phyloP scores from a whole-genome alignment of 202 grass and related monocot species.

The Eragrostis tef region DNA sequence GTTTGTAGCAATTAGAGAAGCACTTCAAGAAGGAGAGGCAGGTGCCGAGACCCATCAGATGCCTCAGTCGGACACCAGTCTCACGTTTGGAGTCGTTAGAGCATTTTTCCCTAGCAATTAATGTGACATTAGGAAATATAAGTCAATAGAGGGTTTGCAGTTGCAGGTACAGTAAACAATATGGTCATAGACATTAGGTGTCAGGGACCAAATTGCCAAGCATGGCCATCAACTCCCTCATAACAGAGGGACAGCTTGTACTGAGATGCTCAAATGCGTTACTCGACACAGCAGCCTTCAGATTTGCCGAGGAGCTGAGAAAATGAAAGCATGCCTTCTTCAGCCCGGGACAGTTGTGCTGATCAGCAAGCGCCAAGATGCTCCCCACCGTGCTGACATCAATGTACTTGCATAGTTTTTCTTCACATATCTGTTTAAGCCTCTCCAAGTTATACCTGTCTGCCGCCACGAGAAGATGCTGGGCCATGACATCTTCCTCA shows the following conservation, averaged over 20 bases:
- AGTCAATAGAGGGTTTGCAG: too few relatives aligned
- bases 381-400: not conserved
- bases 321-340: not conserved
- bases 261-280: not conserved
- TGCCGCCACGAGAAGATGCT: not conserved
- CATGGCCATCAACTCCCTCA: not conserved
- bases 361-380: not conserved
- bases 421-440: not conserved
- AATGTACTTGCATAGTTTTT: not conserved
- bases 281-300: not conserved
- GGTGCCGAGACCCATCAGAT: too few relatives aligned
- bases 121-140: too few relatives aligned
- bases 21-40: too few relatives aligned
- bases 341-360: not conserved
- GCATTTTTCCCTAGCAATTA: too few relatives aligned
- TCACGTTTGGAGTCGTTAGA: too few relatives aligned
- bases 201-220: not conserved
- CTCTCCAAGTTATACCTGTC: not conserved
- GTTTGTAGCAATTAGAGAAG: too few relatives aligned
- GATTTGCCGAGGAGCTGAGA: not conserved
- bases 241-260: not conserved
- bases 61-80: too few relatives aligned
- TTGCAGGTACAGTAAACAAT: too few relatives aligned
- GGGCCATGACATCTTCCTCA: not conserved
- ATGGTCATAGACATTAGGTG: too few relatives aligned